Conservation (phyloP, 2,329 filamentous ascomycete genomes). For the Fusarium mangiferae region DNA sequence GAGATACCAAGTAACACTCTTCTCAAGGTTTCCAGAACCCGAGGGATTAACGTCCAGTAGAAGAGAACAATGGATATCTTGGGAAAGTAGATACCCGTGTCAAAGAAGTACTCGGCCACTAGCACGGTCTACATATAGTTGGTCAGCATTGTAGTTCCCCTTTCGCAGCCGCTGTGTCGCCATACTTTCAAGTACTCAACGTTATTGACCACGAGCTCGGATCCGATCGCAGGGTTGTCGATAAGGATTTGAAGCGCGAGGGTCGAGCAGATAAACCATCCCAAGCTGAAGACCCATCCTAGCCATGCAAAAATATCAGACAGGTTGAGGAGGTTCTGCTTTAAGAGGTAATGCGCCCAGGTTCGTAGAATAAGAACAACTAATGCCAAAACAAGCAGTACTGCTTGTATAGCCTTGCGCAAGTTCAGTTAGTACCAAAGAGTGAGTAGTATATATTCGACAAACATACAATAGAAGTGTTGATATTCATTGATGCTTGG, state of each 20-base stretch:
- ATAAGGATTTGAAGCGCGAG: conserved; percentile 8
- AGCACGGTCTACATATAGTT: not conserved
- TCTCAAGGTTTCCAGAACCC: not conserved
- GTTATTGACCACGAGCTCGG: not conserved
- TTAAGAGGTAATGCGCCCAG: not conserved
- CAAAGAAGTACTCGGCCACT: conserved; percentile 12
- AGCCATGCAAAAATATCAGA: conserved; percentile 2
- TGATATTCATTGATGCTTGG: not conserved
- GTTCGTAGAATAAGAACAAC: not conserved
- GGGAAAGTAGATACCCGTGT: conserved; percentile 13
- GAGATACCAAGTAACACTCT: not conserved
- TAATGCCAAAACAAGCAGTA: conserved; percentile 2
- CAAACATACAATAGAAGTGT: not conserved
- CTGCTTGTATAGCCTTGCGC: conserved; percentile 3
- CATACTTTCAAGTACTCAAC: conserved; percentile 10
- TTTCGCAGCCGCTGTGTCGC: accelerated
- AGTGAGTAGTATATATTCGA: not conserved
- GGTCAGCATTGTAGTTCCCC: not conserved
- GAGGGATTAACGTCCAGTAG: conserved; percentile 14
- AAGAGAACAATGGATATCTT: conserved; percentile 19
- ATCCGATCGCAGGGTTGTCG: not conserved
- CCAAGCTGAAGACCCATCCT: conserved; percentile 13
- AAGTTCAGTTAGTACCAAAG: not conserved
- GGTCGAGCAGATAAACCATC: conserved; percentile 24
- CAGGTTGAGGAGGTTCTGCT: not conserved